phyloP scores from a whole-genome alignment of 768 basidiomycete genomes.

The Macrolepiota albuminosa region DNA sequence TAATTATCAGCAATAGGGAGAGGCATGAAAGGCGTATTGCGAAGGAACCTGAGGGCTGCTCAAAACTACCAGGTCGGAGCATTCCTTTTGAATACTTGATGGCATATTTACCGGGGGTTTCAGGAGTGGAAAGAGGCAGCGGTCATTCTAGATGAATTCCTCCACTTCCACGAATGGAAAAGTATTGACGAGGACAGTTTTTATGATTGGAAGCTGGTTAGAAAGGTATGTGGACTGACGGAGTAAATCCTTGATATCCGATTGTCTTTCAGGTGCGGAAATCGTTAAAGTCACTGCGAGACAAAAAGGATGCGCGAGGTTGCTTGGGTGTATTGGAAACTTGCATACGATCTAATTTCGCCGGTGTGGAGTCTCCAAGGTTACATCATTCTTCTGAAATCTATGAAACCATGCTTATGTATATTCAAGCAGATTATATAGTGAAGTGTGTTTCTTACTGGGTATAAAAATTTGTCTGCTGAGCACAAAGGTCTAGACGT shows the following conservation, averaged over 20 bases:
- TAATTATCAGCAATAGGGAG: conserved; percentile 50
- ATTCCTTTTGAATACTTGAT: background rate
- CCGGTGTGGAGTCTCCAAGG: conserved; percentile 84
- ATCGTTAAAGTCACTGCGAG: conserved; percentile 67
- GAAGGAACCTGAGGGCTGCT: conserved; percentile 71
- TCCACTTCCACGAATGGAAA: conserved; percentile 92
- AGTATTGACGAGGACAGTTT: conserved; percentile 79
- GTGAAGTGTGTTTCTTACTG: conserved; percentile 62
- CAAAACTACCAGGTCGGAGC: conserved; percentile 60
- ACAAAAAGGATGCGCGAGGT: conserved; percentile 77
- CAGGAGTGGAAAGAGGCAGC: conserved; percentile 91
- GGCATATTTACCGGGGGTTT: background rate
- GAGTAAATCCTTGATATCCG: background rate
- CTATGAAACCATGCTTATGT: background rate
- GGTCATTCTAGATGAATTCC: conserved; percentile 67
- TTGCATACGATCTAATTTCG: conserved; percentile 89
- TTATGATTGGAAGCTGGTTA: conserved; percentile 87
- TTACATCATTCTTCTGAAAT: conserved; percentile 16
- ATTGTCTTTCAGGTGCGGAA: conserved; percentile 49
- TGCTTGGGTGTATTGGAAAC: conserved; percentile 89
- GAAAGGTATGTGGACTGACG: conserved; percentile 44
- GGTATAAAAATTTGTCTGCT: conserved; percentile 12
- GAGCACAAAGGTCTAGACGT: conserved; percentile 54
- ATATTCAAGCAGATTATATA: conserved; percentile 60
- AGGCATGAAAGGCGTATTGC: conserved; percentile 74